phyloP scores from a whole-genome alignment of 2,329 filamentous ascomycete genomes.

The Fusarium sp. region DNA sequence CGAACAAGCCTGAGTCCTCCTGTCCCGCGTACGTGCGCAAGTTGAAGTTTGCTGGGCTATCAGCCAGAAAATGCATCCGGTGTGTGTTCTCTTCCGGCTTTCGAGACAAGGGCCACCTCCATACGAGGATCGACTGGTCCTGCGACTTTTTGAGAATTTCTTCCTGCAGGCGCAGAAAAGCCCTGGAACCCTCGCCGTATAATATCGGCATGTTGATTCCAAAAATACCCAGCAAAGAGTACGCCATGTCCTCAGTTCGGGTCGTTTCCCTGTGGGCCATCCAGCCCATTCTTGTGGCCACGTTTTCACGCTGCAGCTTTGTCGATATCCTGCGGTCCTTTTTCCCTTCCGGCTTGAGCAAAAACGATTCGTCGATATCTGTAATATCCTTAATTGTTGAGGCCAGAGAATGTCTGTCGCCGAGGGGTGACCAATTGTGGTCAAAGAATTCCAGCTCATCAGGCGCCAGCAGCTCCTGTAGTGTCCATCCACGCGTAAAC shows the following conservation, averaged over 20 bases:
- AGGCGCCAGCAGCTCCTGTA: constrained; percentile 43
- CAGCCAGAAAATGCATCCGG: constrained; percentile 41
- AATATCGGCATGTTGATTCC: constrained; percentile 51
- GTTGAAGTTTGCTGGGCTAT: constrained; percentile 42
- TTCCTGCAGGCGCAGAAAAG: constrained; percentile 50
- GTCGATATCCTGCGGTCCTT: constrained; percentile 32
- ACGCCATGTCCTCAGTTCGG: constrained; percentile 48
- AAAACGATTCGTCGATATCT: constrained; percentile 37
- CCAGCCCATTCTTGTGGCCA: constrained; percentile 51
- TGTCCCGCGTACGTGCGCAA: constrained; percentile 42
- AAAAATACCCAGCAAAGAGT: constrained; percentile 51
- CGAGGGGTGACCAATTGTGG: constrained; percentile 37
- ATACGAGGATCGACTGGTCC: constrained; percentile 52
- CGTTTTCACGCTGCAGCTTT: constrained; percentile 39
- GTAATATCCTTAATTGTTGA: constrained; percentile 39
- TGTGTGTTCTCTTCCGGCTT: constrained; percentile 24
- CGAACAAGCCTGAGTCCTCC: constrained; percentile 38
- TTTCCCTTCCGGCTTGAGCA: constrained; percentile 30
- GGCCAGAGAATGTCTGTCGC: constrained; percentile 32
- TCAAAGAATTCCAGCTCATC: constrained; percentile 43
- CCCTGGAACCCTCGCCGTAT: constrained; percentile 50
- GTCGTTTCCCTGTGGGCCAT: constrained; percentile 47
- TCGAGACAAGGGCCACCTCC: constrained; percentile 35
- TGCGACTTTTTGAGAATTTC: constrained; percentile 49
- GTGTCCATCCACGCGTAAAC: constrained; percentile 43